Base-by-base conservation (phyloP, 129 eudicot species). In the Silybum marianum region DNA sequence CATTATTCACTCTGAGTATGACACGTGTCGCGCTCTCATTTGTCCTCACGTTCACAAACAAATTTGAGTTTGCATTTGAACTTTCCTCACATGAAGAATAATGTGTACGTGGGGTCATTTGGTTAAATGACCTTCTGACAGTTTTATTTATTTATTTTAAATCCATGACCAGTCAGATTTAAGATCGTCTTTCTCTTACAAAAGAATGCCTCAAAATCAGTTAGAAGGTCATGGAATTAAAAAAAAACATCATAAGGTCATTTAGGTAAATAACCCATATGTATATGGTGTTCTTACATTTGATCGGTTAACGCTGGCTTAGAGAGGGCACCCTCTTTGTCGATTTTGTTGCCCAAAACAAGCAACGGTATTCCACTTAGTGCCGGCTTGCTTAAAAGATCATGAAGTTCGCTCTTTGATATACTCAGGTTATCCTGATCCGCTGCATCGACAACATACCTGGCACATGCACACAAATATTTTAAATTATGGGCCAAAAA, bases 361-460 rank as follows among this genome's bases (percentile, higher is more conserved):
- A 95, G 89, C 83, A 95, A 89, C 67, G 99, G 99, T 75, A 95
- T 95, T 18, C 99, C 99, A 73, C 80, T 84, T 18, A 95, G 76
- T 26, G 99, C 88, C 70, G 95, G 88, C 72, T 95, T 95, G 88
- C 93, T 88, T 78, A 95, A 84, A 76, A 95, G 87, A 88, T 95
- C 99, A 81, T 93, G 99, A 60, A 95, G 97, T 85, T 95, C 99
- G 67, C 98, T 87, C 81, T 84, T 93, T 70, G 99, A 95, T 83
- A 87, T 85, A 88, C 89, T 95, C 58, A 95, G 75, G 79, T 95
- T 95, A 73, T 95, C 99, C 16, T 89, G 98, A 83, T 95, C 99
- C 16, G 99, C 99, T 63, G 99, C 99, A 81, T 95, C 99, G 78
- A 95, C 99, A 32, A 95, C 99, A 80, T 95, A 95, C 26, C 99